phyloP scores from a whole-genome alignment of 129 eudicot genomes.

The Chrysanthemum lavandulifolium region DNA sequence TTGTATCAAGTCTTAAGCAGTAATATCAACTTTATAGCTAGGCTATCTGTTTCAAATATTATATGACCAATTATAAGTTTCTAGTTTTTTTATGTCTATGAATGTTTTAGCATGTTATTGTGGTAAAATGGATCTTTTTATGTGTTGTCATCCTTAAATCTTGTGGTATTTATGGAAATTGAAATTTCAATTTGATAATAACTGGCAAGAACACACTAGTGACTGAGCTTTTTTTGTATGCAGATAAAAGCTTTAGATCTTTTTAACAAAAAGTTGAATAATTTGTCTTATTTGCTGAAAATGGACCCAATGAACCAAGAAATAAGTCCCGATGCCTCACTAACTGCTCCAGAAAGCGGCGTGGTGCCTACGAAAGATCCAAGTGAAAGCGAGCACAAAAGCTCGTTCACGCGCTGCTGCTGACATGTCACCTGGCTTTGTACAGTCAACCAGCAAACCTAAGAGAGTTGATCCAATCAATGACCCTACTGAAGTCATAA shows the following conservation, averaged over 20 bases:
- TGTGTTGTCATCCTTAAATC: no score
- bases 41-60: no score
- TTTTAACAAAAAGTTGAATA: slow-evolving; percentile 10
- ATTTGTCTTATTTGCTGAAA: slow-evolving; percentile 19
- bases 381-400: slow-evolving; percentile 38
- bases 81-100: background rate
- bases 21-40: no score
- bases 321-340: slow-evolving; percentile 34
- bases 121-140: no score
- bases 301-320: slow-evolving; percentile 57
- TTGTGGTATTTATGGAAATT: slow-evolving; percentile 4
- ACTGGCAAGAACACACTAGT: no score
- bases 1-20: no score
- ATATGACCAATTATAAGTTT: no score
- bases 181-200: background rate
- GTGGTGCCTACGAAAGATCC: slow-evolving; percentile 89
- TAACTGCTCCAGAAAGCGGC: slow-evolving; percentile 48
- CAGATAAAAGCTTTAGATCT: slow-evolving; percentile 20
- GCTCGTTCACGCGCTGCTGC: slow-evolving; percentile 38
- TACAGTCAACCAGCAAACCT: slow-evolving; percentile 30
- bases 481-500: slow-evolving; percentile 42
- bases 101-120: background rate
- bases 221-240: background rate
- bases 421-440: slow-evolving; percentile 49
- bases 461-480: slow-evolving; percentile 34